phyloP scores from a whole-genome alignment of 768 basidiomycete species.

The Asterophora parasitica region DNA sequence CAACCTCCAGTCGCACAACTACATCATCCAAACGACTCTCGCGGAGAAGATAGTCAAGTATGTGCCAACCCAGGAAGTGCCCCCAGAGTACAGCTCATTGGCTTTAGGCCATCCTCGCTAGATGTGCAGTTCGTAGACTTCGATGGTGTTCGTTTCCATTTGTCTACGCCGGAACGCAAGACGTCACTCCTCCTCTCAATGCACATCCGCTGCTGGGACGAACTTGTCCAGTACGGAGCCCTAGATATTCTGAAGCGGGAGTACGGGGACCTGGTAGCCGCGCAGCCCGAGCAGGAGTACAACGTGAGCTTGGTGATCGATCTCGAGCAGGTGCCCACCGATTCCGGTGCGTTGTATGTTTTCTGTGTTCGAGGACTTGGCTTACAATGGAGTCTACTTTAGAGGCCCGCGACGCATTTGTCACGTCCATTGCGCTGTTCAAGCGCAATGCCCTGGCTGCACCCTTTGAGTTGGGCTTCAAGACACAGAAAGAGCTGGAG shows the following conservation, averaged over 20 bases:
- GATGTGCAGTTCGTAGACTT: constrained; percentile 98
- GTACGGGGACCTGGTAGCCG: constrained; percentile 69
- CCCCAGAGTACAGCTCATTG: constrained; percentile 8
- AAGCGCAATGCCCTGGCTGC: constrained; percentile 94
- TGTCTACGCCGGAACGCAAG: constrained; percentile 86
- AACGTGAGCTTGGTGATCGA: constrained; percentile 86
- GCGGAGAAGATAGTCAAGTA: constrained; percentile 85
- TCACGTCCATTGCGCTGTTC: constrained; percentile 76
- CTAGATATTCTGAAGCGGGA: constrained; percentile 72
- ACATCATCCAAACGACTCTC: constrained; percentile 88
- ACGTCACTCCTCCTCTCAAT: constrained; percentile 83
- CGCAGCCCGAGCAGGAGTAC: constrained; percentile 79
- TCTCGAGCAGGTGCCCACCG: constrained; percentile 78
- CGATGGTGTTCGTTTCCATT: constrained; percentile 91
- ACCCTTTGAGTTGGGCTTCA: constrained; percentile 88
- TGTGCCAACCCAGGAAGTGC: constrained; percentile 3
- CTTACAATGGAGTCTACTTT: constrained; percentile 11
- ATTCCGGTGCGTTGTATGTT: constrained; percentile 53
- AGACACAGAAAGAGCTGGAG: constrained; percentile 79
- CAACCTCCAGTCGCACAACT: constrained; percentile 69
- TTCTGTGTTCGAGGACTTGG: neutral
- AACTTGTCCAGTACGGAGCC: constrained; percentile 85
- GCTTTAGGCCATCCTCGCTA: constrained; percentile 73
- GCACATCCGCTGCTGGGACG: constrained; percentile 96
- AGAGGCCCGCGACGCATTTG: constrained; percentile 79